A percentile compares a stretch with the other conserved stretches of the same genome.
Conservation (phyloP, 2,329 filamentous ascomycete genomes). For the Fusarium nurragi region DNA sequence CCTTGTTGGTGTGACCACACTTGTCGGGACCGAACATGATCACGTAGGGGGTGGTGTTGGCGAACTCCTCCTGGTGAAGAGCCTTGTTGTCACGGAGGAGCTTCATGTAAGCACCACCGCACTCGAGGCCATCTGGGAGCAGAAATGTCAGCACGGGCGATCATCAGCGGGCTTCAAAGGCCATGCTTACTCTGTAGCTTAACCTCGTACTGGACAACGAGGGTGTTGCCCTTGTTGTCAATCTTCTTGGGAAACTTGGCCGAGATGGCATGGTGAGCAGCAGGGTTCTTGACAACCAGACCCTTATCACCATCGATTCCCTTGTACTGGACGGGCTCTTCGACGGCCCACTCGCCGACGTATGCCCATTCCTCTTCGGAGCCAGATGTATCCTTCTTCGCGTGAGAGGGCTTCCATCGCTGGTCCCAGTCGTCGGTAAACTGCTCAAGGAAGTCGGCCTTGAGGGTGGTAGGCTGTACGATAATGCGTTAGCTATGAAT, state of each 20-base stretch:
- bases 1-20: slow-evolving; percentile 99
- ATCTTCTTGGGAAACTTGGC: slow-evolving; percentile 98
- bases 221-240: slow-evolving; percentile 95
- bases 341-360: slow-evolving; percentile 94
- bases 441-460: slow-evolving; percentile 97
- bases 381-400: slow-evolving; percentile 88
- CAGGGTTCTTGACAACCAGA: slow-evolving; percentile 96
- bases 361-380: slow-evolving; percentile 95
- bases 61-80: slow-evolving; percentile 97
- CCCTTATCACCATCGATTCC: slow-evolving; percentile 96
- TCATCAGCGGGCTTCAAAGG: neutral
- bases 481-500: slow-evolving; percentile 41
- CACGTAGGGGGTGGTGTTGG: slow-evolving; percentile 95
- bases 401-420: slow-evolving; percentile 93
- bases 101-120: slow-evolving; percentile 99
- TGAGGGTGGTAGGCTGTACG: slow-evolving; percentile 80
- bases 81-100: slow-evolving; percentile 97
- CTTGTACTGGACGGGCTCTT: slow-evolving; percentile 90
- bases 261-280: slow-evolving; percentile 98
- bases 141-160: slow-evolving; percentile 46
- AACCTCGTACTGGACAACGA: slow-evolving; percentile 98
- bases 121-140: slow-evolving; percentile 84
- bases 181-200: slow-evolving; percentile 88
- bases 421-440: slow-evolving; percentile 96
- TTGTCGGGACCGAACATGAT: slow-evolving; percentile 99